phyloP scores from a whole-genome alignment of 345 rosid species.

The Pseudoturritis turrita region DNA sequence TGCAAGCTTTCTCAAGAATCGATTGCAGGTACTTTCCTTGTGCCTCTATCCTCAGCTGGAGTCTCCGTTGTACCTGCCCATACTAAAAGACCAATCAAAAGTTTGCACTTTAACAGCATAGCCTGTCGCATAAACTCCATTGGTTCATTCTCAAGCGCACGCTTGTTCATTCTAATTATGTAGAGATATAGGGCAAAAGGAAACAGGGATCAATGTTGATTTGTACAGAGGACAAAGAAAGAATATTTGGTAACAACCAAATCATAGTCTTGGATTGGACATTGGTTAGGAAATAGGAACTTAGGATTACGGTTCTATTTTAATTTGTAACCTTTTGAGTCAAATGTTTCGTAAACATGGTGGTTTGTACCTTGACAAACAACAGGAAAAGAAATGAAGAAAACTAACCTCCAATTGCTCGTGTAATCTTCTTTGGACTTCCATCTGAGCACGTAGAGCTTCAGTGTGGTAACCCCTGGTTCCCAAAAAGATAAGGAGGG shows the following conservation, averaged over 20 bases:
- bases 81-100: constrained; percentile 20
- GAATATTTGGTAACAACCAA: neutral
- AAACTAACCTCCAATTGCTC: constrained; percentile 89
- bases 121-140: neutral
- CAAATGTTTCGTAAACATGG: neutral
- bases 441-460: constrained; percentile 96
- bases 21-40: constrained; percentile 90
- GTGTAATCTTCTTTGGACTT: constrained; percentile 94
- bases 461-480: constrained; percentile 85
- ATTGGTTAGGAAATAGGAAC: neutral
- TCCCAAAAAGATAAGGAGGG: constrained; percentile 22
- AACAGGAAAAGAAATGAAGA: neutral
- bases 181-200: neutral
- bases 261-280: neutral
- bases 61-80: constrained; percentile 83
- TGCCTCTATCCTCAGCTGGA: constrained; percentile 90
- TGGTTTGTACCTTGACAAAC: neutral
- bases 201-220: neutral
- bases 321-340: neutral
- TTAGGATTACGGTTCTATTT: neutral
- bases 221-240: neutral
- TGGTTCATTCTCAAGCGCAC: neutral
- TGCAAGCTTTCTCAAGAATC: constrained; percentile 93
- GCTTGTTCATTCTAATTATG: neutral
- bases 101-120: constrained; percentile 6